Evolutionary conservation across 352 stramenopile genomes (phyloP), one percentile per base, ranked within the genome.

Genomic region (Achlya hypogyna): DNA sequence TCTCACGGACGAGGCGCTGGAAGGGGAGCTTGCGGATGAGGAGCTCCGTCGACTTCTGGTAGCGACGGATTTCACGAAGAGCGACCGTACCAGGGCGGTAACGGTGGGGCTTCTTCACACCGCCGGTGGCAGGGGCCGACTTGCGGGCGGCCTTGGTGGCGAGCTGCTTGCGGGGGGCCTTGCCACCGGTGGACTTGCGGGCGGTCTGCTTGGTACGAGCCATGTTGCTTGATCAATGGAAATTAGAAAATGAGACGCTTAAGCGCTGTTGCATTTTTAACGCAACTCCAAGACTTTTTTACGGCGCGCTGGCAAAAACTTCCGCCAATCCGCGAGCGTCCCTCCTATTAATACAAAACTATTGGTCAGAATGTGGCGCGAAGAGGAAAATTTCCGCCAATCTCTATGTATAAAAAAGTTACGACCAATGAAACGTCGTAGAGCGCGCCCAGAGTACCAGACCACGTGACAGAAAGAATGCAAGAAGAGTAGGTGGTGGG

Each of bases 41-140:
- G 22, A 95, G 76, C 63, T 95, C 84, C 47, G 85, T 94, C 49
- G 74, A 86, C 82, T 94, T 95, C 71, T 95, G 86, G 79, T 94
- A 95, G 62, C 78, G 74, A 74, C 86, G 82, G 69, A 93, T 93
- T 72, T 93, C 86, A 75, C 86, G 81, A 66, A 92, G 77, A 72
- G 84, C 84, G 52, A 93, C 84, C 32, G 84, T 93, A 74, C 84
- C 82, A 35, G 85, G 85, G 51, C 86, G 76, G 77, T 93, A 96
- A 69, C 87, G 76, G 65, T 75, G 70, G 43, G 70, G 70, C 45
- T 74, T 75, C 62, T 75, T 76, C 6, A 76, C 71, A 69, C 71
- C 71, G 58, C 71, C 71, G 28, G 71, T 74, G 51, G 71, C 71
- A 25, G 71, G 71, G 27, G 71, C 71, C 38, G 51, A 70, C 69